A percentile compares a stretch with the other conserved stretches of the same genome.
phyloP scores from a whole-genome alignment of 805 yeast genomes.

The Candida pseudofarinosa region DNA sequence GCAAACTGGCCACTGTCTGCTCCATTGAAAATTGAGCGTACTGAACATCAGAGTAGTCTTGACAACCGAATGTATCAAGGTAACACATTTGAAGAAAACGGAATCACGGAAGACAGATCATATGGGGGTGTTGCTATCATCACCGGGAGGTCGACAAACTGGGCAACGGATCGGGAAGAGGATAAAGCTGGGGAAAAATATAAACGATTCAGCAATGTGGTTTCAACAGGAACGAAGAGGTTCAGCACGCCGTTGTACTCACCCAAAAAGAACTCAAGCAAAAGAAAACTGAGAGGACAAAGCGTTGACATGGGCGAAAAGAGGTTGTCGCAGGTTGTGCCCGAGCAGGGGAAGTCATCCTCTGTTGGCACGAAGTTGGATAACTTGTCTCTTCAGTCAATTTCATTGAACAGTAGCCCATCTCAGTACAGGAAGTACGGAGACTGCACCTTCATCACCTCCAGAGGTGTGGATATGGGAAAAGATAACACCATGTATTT shows the following conservation, averaged over 20 bases:
- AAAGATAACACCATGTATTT: too few species aligned
- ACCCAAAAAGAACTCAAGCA: background rate
- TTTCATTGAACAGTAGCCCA: constrained; percentile 1
- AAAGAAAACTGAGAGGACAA: background rate
- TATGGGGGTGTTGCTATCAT: too few species aligned
- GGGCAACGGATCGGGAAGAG: too few species aligned
- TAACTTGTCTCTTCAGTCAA: constrained; percentile 11
- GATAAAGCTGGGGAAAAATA: too few species aligned
- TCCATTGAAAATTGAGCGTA: background rate
- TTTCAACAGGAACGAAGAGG: background rate
- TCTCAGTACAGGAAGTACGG: background rate
- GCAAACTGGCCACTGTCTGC: background rate
- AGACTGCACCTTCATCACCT: background rate
- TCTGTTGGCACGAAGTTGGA: constrained; percentile 15
- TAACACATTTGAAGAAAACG: too few species aligned
- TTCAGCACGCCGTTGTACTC: background rate
- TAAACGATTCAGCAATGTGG: background rate
- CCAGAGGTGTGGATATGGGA: background rate
- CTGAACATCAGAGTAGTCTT: background rate
- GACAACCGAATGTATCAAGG: background rate
- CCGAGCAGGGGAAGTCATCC: constrained; percentile 28
- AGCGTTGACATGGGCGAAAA: constrained; percentile 5
- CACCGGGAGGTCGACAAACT: too few species aligned
- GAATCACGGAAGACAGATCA: too few species aligned
- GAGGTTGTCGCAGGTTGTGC: constrained; percentile 37